A percentile compares a stretch with the other conserved stretches of the same genome.
Conservation (phyloP, 73 alveolate genomes). For the Paramecium caudatum region DNA sequence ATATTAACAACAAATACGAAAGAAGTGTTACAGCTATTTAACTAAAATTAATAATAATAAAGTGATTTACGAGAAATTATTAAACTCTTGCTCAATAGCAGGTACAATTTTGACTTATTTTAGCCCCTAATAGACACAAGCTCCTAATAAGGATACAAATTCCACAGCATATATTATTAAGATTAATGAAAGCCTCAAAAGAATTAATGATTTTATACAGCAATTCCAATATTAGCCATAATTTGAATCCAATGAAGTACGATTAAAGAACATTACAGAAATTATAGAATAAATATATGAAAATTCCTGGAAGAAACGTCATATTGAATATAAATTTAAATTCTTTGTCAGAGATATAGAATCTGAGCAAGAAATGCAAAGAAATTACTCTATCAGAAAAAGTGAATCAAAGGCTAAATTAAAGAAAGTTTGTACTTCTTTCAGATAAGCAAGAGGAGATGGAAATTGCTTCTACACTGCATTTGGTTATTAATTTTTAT, state of each 20-base stretch:
- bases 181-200: too few species aligned
- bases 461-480: constrained; percentile 41
- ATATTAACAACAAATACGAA: too few species aligned
- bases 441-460: constrained; percentile 29
- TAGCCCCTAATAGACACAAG: too few species aligned
- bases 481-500: constrained; percentile 19
- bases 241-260: not conserved
- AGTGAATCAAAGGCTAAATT: not conserved
- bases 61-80: too few species aligned
- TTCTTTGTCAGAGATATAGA: not conserved
- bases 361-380: not conserved
- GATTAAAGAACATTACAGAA: not conserved
- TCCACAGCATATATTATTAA: too few species aligned
- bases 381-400: not conserved
- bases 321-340: not conserved
- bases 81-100: too few species aligned
- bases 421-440: not conserved
- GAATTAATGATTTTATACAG: too few species aligned
- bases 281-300: not conserved
- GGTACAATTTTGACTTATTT: too few species aligned
- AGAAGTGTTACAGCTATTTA: too few species aligned
- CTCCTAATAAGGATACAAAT: too few species aligned
- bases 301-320: not conserved
- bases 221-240: too few species aligned
- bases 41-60: too few species aligned